Evolutionary conservation across 805 yeast genomes (phyloP), one percentile per base, ranked within the genome.

Genomic region (Metschnikowia colocasiae): DNA sequence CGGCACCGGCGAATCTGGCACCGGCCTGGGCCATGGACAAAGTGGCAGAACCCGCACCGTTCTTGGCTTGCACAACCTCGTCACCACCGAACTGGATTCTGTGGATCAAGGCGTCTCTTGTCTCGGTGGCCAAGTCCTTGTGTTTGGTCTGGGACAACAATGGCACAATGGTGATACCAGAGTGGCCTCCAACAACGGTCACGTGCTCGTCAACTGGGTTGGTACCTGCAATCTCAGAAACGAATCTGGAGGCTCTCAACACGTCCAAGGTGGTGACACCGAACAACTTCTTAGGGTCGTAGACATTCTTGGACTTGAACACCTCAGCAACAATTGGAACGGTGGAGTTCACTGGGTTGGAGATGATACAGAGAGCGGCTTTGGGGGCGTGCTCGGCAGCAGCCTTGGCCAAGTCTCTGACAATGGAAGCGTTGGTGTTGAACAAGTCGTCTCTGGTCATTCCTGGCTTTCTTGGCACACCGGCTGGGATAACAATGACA

Each of bases 381-480:
- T 87, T 79, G 65, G 97, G 97, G 56, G 87, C 79, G 69, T 76
- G 65, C 56, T 85, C 87, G 52, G 95, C 96, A 59, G 81, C 81
- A 46, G 90, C 86, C 71, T 83, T 77, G 66, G 96, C 96, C 69
- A 91, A 79, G 71, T 87, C 96, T 68, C 94, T 83, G 54, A 91
- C 97, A 69, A 91, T 91, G 44, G 95, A 85, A 45, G 97, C 97
- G 65, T 91, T 91, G 76, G 95, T 91, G 78, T 87, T 85, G 84
- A 91, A 91, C 62, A 91, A 78, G 68, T 91, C 97, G 69, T 91
- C 97, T 79, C 97, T 87, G 64, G 97, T 88, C 97, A 91, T 91
- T 71, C 97, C 97, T 59, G 97, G 97, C 78, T 90, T 91, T 82
- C 95, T 87, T 77, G 95, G 97, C 49, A 91, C 95, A 78, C 97